A percentile compares a stretch with the other conserved stretches of the same genome.
Evolutionary conservation across 2,329 filamentous ascomycete genomes (phyloP).

Genomic region (Colletotrichum gigasporum): DNA sequence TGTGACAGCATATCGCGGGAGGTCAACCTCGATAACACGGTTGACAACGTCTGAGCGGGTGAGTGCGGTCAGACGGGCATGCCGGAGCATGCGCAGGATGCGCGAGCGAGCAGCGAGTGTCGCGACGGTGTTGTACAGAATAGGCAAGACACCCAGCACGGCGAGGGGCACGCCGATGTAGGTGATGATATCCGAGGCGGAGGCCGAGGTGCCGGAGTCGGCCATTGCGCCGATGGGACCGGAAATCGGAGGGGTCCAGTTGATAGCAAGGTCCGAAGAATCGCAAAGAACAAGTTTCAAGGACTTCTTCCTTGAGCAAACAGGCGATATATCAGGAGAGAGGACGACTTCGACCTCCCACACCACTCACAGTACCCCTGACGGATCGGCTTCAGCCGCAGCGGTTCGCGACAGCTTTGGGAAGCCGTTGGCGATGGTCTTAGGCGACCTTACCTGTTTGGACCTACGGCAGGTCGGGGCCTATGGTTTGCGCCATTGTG

Average conservation of each 20-base stretch:
- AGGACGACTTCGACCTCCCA: neutral
- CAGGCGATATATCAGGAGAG: constrained; percentile 33
- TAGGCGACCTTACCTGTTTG: constrained; percentile 3
- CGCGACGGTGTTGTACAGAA: constrained; percentile 71
- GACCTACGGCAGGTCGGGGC: neutral
- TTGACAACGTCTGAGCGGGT: constrained; percentile 73
- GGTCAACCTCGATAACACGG: constrained; percentile 72
- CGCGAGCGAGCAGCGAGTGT: constrained; percentile 68
- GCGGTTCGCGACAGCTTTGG: constrained; percentile 7
- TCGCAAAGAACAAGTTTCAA: neutral
- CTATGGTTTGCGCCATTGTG: neutral
- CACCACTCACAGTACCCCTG: constrained; percentile 1
- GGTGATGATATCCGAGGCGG: constrained; percentile 22
- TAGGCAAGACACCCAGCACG: constrained; percentile 68
- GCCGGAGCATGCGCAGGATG: constrained; percentile 66
- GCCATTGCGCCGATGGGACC: constrained; percentile 1
- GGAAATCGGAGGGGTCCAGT: neutral
- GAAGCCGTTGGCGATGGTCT: constrained; percentile 9
- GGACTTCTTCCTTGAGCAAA: constrained; percentile 41
- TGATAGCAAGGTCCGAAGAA: constrained; percentile 37
- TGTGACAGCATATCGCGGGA: constrained; percentile 71
- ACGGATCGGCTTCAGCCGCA: constrained; percentile 19
- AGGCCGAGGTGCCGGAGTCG: neutral
- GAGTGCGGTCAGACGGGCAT: constrained; percentile 65
- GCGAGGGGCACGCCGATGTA: constrained; percentile 56